phyloP scores from a whole-genome alignment of 2,329 filamentous ascomycete species.

The Colletotrichum chrysophilum region DNA sequence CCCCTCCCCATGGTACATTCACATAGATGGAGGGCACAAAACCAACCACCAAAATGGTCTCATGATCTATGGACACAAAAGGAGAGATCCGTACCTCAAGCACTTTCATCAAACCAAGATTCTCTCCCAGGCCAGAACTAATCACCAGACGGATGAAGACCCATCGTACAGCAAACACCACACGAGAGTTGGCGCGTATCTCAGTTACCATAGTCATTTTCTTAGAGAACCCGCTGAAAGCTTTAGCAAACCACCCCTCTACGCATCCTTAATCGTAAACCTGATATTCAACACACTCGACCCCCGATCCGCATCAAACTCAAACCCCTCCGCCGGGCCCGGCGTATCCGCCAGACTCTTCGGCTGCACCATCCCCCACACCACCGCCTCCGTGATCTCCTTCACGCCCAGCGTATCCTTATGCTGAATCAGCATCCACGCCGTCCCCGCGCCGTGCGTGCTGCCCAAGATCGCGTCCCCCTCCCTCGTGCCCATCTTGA shows the following conservation, averaged over 20 bases:
- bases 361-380: neutral
- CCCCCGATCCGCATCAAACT: neutral
- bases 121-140: fast-evolving
- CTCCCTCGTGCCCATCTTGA: neutral
- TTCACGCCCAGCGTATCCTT: neutral
- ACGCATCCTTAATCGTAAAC: neutral
- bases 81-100: too few species aligned
- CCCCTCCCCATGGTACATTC: too few species aligned
- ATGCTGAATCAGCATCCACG: neutral
- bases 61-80: too few species aligned
- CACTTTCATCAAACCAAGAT: neutral
- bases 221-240: too few species aligned
- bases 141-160: neutral
- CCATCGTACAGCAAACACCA: too few species aligned
- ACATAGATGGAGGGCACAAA: too few species aligned
- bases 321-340: neutral
- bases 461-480: neutral
- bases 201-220: too few species aligned
- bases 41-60: too few species aligned
- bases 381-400: neutral
- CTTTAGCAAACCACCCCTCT: neutral
- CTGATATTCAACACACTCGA: neutral
- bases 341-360: neutral
- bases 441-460: neutral
- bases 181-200: too few species aligned